A percentile compares a stretch with the other conserved stretches of the same genome.
phyloP scores from a whole-genome alignment of 164 flowering plant species.

The Hamamelis virginiana region DNA sequence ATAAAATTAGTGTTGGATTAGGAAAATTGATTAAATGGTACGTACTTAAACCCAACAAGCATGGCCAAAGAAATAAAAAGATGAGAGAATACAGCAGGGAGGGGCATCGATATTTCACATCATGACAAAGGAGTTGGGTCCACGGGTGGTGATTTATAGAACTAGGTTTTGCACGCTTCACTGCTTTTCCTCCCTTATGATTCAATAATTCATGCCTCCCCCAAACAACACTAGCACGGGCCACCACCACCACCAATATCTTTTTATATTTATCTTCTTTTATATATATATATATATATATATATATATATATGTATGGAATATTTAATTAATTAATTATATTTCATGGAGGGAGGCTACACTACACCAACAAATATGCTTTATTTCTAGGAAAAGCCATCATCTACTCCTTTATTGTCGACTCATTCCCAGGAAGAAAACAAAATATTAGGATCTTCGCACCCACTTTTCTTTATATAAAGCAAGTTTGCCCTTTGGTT shows the following conservation, averaged over 20 bases:
- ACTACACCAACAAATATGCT: neutral
- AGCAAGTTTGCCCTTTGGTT: neutral
- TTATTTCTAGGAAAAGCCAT: neutral
- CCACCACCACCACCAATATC: neutral
- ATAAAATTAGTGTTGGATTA: no score
- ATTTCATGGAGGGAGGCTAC: neutral
- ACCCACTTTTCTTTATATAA: conserved; percentile 3
- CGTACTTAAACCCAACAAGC: no score
- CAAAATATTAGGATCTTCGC: neutral
- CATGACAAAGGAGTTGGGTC: neutral
- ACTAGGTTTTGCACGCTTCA: conserved; percentile 4
- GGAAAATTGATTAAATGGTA: no score
- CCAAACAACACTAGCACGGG: neutral
- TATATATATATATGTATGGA: no score
- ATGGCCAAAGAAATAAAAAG: no score
- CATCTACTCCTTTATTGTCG: neutral
- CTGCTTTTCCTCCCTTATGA: neutral
- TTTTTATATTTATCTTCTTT: neutral
- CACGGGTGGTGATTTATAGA: neutral
- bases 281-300: no score
- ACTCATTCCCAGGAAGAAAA: neutral
- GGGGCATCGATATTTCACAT: conserved; percentile 1
- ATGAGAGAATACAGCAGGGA: neutral
- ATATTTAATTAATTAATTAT: no score
- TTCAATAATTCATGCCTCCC: conserved; percentile 2